Percentiles rank a stretch among this genome's conserved stretches.
Evolutionary conservation across 495 filamentous ascomycete genomes (phyloP).

Genomic region (Ramalina intermedia): DNA sequence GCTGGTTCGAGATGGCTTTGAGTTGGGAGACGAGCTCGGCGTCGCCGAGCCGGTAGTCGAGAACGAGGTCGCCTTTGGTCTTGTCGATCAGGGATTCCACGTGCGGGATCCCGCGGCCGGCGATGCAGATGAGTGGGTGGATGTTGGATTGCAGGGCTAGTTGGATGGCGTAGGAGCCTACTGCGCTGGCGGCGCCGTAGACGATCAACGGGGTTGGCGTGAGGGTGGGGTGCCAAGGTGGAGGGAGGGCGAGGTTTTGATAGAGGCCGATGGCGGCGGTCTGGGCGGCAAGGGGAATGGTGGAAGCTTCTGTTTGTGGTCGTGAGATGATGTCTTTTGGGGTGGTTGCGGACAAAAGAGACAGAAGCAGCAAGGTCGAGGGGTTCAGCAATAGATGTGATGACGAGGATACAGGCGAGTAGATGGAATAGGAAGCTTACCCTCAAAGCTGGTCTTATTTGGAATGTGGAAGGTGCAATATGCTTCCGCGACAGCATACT

Average conservation of each 20-base stretch:
- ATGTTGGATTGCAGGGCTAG: conserved; percentile 52
- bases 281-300: conserved; percentile 61
- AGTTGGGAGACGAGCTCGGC: conserved; percentile 37
- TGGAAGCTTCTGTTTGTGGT: conserved; percentile 41
- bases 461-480: conserved; percentile 60
- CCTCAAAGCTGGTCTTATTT: conserved; percentile 49
- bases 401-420: background rate
- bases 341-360: background rate
- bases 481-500: conserved; percentile 51
- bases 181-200: conserved; percentile 54
- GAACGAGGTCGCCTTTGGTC: conserved; percentile 49
- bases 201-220: conserved; percentile 40
- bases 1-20: conserved; percentile 27
- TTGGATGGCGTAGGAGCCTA: conserved; percentile 56
- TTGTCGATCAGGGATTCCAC: conserved; percentile 46
- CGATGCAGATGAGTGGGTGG: conserved; percentile 58
- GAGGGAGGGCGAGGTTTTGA: conserved; percentile 40
- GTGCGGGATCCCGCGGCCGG: conserved; percentile 40
- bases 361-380: background rate
- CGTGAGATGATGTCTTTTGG: background rate
- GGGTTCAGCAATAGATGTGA: background rate
- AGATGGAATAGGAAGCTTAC: conserved; percentile 17
- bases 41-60: conserved; percentile 57
- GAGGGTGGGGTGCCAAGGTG: conserved; percentile 42
- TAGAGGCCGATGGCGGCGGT: conserved; percentile 56